Conservation (phyloP, 225 moss, liverwort and hornwort species). For the Pleurozium schreberi region DNA sequence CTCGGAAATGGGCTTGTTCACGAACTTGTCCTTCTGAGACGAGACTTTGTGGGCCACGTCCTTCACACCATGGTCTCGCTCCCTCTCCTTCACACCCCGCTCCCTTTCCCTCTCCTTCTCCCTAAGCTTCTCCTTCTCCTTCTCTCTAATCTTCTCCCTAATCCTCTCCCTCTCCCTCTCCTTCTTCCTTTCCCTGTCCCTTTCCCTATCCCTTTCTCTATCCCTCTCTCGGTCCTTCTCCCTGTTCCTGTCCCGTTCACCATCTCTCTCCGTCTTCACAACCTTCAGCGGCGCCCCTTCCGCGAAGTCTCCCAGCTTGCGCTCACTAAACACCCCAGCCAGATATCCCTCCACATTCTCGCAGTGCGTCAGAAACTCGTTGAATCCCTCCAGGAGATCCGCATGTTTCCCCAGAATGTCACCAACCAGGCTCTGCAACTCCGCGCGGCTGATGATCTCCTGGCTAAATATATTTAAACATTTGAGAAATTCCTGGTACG, state of each 20-base stretch:
- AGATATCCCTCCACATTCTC: slow-evolving; percentile 74
- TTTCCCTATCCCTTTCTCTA: slow-evolving; percentile 27
- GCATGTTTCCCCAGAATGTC: slow-evolving; percentile 76
- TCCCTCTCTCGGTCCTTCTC: slow-evolving; percentile 38
- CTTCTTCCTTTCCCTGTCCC: slow-evolving; percentile 25
- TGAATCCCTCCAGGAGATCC: slow-evolving; percentile 83
- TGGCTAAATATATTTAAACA: slow-evolving; percentile 84
- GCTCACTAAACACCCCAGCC: slow-evolving; percentile 41
- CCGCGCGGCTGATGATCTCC: slow-evolving; percentile 69
- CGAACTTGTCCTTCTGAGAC: slow-evolving; percentile 61
- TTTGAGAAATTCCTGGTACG: slow-evolving; percentile 78
- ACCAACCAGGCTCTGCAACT: slow-evolving; percentile 64
- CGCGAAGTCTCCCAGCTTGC: slow-evolving; percentile 48
- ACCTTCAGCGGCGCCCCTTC: slow-evolving; percentile 46
- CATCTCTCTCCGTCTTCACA: slow-evolving; percentile 60
- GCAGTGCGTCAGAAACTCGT: slow-evolving; percentile 71
- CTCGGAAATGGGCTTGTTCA: slow-evolving; percentile 80
- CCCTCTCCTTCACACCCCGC: slow-evolving; percentile 22
- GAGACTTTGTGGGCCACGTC: slow-evolving; percentile 38
- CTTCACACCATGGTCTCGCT: slow-evolving; percentile 36
- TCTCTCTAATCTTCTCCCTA: slow-evolving; percentile 18
- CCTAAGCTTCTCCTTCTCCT: slow-evolving; percentile 33
- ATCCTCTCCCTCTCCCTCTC: slow-evolving; percentile 34
- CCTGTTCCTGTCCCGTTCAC: slow-evolving; percentile 49
- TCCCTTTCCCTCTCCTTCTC: slow-evolving; percentile 32